Base-by-base conservation (phyloP, 208 protist genomes). In the Perkinsela sp. region DNA sequence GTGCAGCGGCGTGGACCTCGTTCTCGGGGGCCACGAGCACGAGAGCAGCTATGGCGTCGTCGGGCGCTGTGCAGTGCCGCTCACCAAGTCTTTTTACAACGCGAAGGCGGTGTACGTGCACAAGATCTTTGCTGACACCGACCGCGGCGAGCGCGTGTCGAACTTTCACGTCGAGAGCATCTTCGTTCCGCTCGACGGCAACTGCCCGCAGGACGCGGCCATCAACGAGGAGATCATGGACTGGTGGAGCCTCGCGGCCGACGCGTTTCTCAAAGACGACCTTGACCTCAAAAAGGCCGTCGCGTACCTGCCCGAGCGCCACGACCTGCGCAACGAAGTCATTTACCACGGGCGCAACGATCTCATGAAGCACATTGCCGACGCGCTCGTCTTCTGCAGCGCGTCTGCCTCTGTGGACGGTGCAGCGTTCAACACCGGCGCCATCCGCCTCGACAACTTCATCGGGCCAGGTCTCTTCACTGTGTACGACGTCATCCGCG, bases 1-100 rank as follows among this genome's bases (percentile, higher is more conserved):
- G 40, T 57, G 40, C 40, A 57, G 22, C 22, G 40, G 40, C 6
- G 40, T 57, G 13, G 22, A 57, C 40, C 22, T 57, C 13, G 40
- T 57, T 6, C 40, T 57, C 22, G 40, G 40, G 40, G 40, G 40
- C 40, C 40, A 57, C 40, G 40, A 57, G 40, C 40, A 57, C 40
- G 40, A 57, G 40, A 57, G 40, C 40, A 57, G 40, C 40, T 57
- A 57, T 57, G 40, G 40, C 40, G 40, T 57, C 40, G 22, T 57
- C 6, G 40, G 40, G 13, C 6, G 22, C 6, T 57, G 40, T 22
- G 40, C 40, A 6, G 40, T 57, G 6, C 40, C 40, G 40, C 40
- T 57, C 13, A 57, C 40, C 6, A 57, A 57, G 40, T 57, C 40
- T 22, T 57, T 57, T 22, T 57, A 57, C 40, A 57, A 57, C 40